Evolutionary conservation across 257 asterid species (phyloP).

Genomic region (Salvia rosmarinus): DNA sequence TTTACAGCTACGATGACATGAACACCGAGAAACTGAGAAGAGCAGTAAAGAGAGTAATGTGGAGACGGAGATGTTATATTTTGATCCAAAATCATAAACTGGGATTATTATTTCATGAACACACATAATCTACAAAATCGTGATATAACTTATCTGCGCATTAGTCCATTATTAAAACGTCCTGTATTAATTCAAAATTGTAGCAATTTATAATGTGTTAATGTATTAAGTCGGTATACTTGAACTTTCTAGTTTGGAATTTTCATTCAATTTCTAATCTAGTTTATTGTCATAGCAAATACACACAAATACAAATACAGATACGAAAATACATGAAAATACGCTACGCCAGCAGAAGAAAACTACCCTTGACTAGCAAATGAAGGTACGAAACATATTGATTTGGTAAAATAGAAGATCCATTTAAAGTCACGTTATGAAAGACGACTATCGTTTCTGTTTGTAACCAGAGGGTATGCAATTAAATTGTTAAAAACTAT

Average conservation of each 20-base stretch:
- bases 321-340: too few relatives aligned
- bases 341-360: neutral
- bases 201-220: neutral
- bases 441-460: neutral
- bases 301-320: neutral
- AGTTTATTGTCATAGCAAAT: neutral
- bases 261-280: too few relatives aligned
- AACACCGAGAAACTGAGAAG: slow-evolving; percentile 53
- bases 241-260: too few relatives aligned
- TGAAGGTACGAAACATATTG: neutral
- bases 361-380: neutral
- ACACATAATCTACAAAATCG: slow-evolving; percentile 20
- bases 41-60: slow-evolving; percentile 39
- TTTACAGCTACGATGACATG: slow-evolving; percentile 59
- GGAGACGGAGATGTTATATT: slow-evolving; percentile 47
- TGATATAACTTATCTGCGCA: neutral
- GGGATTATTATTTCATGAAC: slow-evolving; percentile 57
- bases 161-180: neutral
- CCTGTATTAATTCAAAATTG: neutral
- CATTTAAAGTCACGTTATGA: neutral
- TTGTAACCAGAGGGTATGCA: neutral
- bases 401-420: neutral
- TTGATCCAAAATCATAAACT: slow-evolving; percentile 53
- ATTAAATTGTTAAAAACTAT: neutral
- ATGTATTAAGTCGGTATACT: neutral